Base-by-base conservation (phyloP, 345 rosid species). In the Bretschneidera sinensis region DNA sequence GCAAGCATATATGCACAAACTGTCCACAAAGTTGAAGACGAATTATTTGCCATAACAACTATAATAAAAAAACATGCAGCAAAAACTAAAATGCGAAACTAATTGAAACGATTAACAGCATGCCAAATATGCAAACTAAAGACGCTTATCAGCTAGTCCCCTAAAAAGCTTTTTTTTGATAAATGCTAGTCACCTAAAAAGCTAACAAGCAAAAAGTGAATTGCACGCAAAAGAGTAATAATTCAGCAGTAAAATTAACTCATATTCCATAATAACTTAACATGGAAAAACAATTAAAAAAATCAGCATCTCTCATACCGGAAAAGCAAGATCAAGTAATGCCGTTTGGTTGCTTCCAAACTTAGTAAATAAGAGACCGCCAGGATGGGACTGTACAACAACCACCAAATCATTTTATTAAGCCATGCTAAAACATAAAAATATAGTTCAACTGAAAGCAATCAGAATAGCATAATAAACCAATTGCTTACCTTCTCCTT, bases 321-420 rank as follows among this genome's bases (percentile, higher is more conserved):
- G 96, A 68, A 94, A 88, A 15, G 98, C 92, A 55, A 94, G 83
- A 64, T 94, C 99, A 58, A 94, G 80, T 39, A 94, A 65, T 39
- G 99, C 95, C 14, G 98, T 85, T 67, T 89, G 96, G 67, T 84
- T 94, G 83, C 97, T 76, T 23, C 95, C 96, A 81, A 94, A 83
- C 75, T 94, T 94, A 4, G 99, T 94, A 62, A 94, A 87, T 54
- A 94, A 54, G 79, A 94, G 89, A 33, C 97, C 86, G 21, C 99
- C 95, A 34, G 96, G 86, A 75, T 89, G 96, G 39, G 96, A 84
- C 99, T 94, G 91, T 59, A 78, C 63, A 66, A 57, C 20, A 63
- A 58, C n/a, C n/a, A 24, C 24, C 35, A 10, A 34, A 48, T 23
- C 17, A 69, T 43, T 17, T n/a, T n/a, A n/a, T n/a, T n/a, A n/a